Evolutionary conservation across 768 basidiomycete species (phyloP).

Genomic region (Mycena kentingensis): DNA sequence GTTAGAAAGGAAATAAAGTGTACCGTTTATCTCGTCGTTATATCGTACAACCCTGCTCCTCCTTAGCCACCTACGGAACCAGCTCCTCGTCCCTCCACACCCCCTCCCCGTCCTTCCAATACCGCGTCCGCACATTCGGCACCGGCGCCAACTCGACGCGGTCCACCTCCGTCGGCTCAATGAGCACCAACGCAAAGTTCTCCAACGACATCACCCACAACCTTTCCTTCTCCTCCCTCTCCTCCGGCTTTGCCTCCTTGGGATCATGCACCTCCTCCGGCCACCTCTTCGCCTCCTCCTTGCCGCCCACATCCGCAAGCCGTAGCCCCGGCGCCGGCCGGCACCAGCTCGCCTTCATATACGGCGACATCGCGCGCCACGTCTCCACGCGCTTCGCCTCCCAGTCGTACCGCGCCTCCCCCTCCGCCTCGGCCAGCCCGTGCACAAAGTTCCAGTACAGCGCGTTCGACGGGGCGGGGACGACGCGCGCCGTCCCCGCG

Average conservation of each 20-base stretch:
- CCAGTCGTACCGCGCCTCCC: slow-evolving; percentile 58
- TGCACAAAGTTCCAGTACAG: slow-evolving; percentile 38
- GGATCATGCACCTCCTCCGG: slow-evolving; percentile 56
- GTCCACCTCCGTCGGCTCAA: slow-evolving; percentile 75
- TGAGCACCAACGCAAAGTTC: slow-evolving; percentile 71
- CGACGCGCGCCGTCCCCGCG: slow-evolving; percentile 53
- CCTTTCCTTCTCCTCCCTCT: slow-evolving; percentile 43
- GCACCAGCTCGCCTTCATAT: slow-evolving; percentile 74
- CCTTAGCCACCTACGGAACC: too few relatives aligned
- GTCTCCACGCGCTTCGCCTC: slow-evolving; percentile 59
- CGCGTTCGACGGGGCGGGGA: slow-evolving; percentile 49
- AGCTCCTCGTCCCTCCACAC: slow-evolving; percentile 63
- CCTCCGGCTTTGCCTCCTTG: too few relatives aligned
- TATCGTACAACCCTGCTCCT: too few relatives aligned
- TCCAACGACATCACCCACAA: slow-evolving; percentile 55
- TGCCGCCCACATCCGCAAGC: slow-evolving; percentile 49
- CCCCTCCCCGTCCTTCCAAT: slow-evolving; percentile 43
- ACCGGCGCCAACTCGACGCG: slow-evolving; percentile 58
- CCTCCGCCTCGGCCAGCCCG: slow-evolving; percentile 32
- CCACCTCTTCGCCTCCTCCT: slow-evolving; percentile 65
- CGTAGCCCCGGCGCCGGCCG: slow-evolving; percentile 64
- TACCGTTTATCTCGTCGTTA: slow-evolving; percentile 24
- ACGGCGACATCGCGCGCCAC: slow-evolving; percentile 59
- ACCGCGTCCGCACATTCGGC: slow-evolving; percentile 62
- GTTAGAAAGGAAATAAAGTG: slow-evolving; percentile 13